These are phyloP conservation scores for Syzygium grande DNA, from an alignment of 345 rosid genomes.

Conservation along the genomic window DNA sequence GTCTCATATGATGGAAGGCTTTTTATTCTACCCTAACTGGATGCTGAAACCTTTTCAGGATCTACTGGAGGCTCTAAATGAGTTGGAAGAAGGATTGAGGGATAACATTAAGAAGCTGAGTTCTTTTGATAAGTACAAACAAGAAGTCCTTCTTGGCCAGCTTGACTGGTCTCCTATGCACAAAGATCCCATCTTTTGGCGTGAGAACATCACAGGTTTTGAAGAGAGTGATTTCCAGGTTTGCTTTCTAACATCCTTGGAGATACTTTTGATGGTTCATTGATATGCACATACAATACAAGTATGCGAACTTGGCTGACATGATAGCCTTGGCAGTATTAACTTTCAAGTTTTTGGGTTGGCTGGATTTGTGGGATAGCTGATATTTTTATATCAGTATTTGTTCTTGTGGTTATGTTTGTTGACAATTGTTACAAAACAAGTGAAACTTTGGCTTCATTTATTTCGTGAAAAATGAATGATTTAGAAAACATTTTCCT, in stretches of 20 bases:
- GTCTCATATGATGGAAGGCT: neutral
- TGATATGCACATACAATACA: neutral
- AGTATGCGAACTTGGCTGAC: neutral
- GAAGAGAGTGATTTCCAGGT: slow-evolving; percentile 99
- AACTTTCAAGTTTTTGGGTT: neutral
- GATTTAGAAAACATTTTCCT: neutral
- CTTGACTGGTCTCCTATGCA: slow-evolving; percentile 99
- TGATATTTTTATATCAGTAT: neutral
- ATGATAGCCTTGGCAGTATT: neutral
- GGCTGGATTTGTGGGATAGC: neutral
- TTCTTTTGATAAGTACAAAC: slow-evolving; percentile 93
- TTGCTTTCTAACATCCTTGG: neutral
- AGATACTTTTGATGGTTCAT: neutral
- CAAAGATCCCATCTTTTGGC: slow-evolving; percentile 90
- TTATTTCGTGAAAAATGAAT: neutral
- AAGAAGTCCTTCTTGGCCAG: slow-evolving; percentile 92
- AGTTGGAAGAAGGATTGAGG: slow-evolving; percentile 77
- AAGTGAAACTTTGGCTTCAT: neutral
- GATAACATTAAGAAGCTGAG: slow-evolving; percentile 80
- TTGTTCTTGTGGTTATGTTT: neutral
- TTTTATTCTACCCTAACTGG: neutral
- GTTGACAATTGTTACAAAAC: neutral
- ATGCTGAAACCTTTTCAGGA: slow-evolving; percentile 38
- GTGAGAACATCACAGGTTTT: slow-evolving; percentile 71
- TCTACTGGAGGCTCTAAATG: slow-evolving; percentile 73